Conservation (phyloP, 2,329 filamentous ascomycete species). For the Talaromyces piceae region DNA sequence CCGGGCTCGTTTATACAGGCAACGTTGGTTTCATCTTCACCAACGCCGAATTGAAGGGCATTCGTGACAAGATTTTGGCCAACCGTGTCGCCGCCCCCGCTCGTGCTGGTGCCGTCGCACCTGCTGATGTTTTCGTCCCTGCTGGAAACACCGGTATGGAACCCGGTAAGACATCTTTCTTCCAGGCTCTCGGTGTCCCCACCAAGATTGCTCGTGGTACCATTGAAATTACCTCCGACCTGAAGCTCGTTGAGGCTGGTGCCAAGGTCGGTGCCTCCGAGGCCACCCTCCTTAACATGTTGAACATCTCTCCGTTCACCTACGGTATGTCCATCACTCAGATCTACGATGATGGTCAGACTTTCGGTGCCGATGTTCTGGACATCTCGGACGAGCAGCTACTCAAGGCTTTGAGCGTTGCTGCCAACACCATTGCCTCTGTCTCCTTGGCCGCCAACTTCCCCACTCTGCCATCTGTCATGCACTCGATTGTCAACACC, state of each 20-base stretch:
- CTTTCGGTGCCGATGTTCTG: conserved; percentile 75
- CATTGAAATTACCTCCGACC: conserved; percentile 97
- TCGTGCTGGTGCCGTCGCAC: conserved; percentile 94
- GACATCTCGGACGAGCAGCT: conserved; percentile 95
- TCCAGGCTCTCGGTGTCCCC: conserved; percentile 99
- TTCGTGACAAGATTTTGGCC: conserved; percentile 86
- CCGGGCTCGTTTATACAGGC: conserved; percentile 36
- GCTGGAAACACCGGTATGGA: conserved; percentile 99
- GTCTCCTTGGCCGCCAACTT: conserved; percentile 90
- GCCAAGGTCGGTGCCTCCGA: conserved; percentile 97
- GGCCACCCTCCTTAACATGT: conserved; percentile 97
- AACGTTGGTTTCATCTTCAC: conserved; percentile 99
- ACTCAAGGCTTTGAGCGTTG: conserved; percentile 69
- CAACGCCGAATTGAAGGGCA: conserved; percentile 86
- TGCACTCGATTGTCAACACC: conserved; percentile 91
- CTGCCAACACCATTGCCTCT: conserved; percentile 78
- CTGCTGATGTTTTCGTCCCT: conserved; percentile 86
- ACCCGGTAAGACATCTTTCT: conserved; percentile 99
- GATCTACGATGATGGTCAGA: conserved; percentile 97
- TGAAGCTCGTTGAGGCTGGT: conserved; percentile 93
- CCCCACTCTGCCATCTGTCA: conserved; percentile 91
- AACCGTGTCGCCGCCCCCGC: conserved; percentile 98
- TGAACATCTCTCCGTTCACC: conserved; percentile 99
- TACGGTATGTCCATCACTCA: conserved; percentile 96
- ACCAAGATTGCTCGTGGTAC: conserved; percentile 99